phyloP scores from a whole-genome alignment of 768 basidiomycete species.

The Rhizopogon sp. region DNA sequence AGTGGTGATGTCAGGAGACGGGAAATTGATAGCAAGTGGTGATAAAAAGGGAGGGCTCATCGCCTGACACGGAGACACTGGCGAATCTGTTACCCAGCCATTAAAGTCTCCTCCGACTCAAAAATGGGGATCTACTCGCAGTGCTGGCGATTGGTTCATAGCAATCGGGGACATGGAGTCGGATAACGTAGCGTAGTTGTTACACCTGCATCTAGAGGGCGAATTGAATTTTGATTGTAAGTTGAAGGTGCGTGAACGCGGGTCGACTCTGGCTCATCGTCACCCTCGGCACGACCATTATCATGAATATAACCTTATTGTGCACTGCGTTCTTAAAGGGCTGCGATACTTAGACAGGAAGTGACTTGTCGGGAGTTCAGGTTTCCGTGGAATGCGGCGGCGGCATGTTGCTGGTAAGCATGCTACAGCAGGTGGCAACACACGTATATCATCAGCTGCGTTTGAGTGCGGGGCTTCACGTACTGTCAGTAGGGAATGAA shows the following conservation, averaged over 20 bases:
- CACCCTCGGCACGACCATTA: slow-evolving; percentile 39
- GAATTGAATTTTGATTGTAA: slow-evolving; percentile 41
- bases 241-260: slow-evolving; percentile 58
- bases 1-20: no score
- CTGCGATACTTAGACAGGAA: slow-evolving; percentile 61
- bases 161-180: no score
- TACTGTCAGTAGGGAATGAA: slow-evolving; percentile 18
- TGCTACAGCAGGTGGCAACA: slow-evolving; percentile 8
- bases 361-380: slow-evolving; percentile 66
- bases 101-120: no score
- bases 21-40: no score
- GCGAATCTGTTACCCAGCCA: no score
- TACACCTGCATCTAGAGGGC: no score
- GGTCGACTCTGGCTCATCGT: slow-evolving; percentile 47
- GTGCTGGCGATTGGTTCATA: no score
- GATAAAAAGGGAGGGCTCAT: no score
- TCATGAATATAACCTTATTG: slow-evolving; percentile 26
- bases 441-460: no score
- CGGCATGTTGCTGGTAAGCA: slow-evolving; percentile 47
- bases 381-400: slow-evolving; percentile 46
- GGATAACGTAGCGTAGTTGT: no score
- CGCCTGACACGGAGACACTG: no score
- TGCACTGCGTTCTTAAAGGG: slow-evolving; percentile 35
- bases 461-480: slow-evolving; percentile 19
- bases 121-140: no score